Evolutionary conservation across 805 yeast species (phyloP).

Genomic region (Yarrowia hollandica): DNA sequence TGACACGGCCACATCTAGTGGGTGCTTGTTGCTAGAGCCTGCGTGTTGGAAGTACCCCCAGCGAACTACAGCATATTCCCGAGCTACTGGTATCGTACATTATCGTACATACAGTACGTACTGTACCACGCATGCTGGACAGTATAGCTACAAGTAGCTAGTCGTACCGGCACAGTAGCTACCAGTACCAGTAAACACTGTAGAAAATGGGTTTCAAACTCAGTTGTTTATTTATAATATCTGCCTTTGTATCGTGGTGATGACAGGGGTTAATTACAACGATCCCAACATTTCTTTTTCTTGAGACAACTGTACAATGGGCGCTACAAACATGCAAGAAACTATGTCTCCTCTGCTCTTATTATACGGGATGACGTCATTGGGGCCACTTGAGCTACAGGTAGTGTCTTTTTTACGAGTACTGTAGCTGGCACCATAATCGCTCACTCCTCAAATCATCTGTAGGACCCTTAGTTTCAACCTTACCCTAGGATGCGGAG

Average conservation of each 20-base stretch:
- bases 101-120: no score
- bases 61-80: neutral
- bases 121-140: no score
- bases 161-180: no score
- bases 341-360: no score
- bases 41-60: neutral
- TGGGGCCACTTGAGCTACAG: neutral
- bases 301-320: no score
- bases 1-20: neutral
- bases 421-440: neutral
- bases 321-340: no score
- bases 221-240: conserved; percentile 2
- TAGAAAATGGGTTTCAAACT: neutral
- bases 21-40: neutral
- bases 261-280: neutral
- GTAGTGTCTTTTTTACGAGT: no score
- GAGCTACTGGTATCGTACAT: no score
- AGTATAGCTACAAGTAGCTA: no score
- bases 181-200: neutral
- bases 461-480: neutral
- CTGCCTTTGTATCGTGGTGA: neutral
- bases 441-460: neutral
- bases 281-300: neutral
- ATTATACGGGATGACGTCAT: no score
- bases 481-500: neutral